Conservation (phyloP, 78 protist species). For the Speleostelium caveatum region DNA sequence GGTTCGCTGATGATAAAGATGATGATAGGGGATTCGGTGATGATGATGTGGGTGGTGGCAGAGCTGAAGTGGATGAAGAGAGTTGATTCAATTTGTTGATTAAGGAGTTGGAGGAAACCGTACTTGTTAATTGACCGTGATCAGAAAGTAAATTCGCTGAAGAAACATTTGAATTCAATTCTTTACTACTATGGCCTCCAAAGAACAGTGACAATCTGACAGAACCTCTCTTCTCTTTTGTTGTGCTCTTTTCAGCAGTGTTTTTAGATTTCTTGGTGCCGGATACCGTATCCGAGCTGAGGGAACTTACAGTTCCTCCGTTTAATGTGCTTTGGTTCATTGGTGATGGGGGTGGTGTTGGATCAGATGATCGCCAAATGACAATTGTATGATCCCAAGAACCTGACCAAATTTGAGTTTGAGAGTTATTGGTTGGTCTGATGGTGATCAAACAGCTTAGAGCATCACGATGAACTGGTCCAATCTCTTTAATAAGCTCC, state of each 20-base stretch:
- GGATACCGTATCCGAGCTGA: no score
- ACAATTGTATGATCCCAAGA: constrained; percentile 70
- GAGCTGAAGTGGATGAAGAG: not conserved
- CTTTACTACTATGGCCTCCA: not conserved
- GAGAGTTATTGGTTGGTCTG: not conserved
- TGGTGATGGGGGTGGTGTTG: not conserved
- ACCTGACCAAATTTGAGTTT: constrained; percentile 41
- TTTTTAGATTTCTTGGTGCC: not conserved
- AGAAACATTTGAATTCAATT: not conserved
- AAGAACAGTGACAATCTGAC: constrained; percentile 31
- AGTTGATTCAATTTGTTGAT: not conserved
- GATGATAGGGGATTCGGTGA: not conserved
- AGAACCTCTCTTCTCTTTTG: not conserved
- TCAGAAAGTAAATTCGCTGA: not conserved
- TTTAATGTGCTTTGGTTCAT: not conserved
- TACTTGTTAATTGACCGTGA: not conserved
- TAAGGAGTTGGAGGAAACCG: not conserved
- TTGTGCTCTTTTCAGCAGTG: not conserved
- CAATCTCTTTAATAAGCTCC: constrained; percentile 49
- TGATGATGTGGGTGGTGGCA: not conserved
- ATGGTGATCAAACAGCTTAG: constrained; percentile 42
- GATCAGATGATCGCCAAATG: constrained; percentile 69
- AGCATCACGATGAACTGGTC: constrained; percentile 66
- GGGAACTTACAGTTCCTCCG: not conserved
- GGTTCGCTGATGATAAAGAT: not conserved